Conservation (phyloP, 768 basidiomycete species). For the Dendrothele bispora region DNA sequence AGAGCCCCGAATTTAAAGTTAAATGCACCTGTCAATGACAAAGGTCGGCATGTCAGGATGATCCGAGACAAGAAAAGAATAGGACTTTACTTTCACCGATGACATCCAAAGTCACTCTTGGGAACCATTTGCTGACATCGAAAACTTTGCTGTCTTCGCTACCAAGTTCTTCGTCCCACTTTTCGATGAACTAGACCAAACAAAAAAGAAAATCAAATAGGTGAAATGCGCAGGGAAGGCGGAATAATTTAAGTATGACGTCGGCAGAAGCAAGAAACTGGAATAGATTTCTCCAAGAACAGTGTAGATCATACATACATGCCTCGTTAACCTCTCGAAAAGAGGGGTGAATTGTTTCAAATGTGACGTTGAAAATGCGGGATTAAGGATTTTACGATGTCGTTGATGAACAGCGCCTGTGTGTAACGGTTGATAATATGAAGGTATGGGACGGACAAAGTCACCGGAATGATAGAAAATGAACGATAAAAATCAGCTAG, state of each 20-base stretch:
- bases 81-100: conserved; percentile 29
- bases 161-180: conserved; percentile 21
- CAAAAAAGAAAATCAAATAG: background rate
- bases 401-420: conserved; percentile 23
- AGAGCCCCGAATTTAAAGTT: conserved; percentile 22
- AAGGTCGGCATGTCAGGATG: background rate
- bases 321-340: conserved; percentile 20
- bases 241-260: too few species aligned
- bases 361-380: conserved; percentile 25
- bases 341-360: conserved; percentile 24
- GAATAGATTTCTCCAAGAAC: too few species aligned
- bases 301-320: conserved; percentile 12
- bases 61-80: background rate
- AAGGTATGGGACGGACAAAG: background rate
- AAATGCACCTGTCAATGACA: conserved; percentile 22
- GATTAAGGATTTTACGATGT: conserved; percentile 27
- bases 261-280: too few species aligned
- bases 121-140: conserved; percentile 19
- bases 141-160: conserved; percentile 10
- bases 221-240: too few species aligned
- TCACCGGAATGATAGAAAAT: too few species aligned
- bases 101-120: conserved; percentile 23
- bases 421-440: background rate
- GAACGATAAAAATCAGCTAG: too few species aligned
- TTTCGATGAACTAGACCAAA: conserved; percentile 16